A percentile compares a stretch with the other conserved stretches of the same genome.
These are phyloP conservation scores for Hypoxylon sp. DNA, from an alignment of 2,329 filamentous ascomycete species.

Conservation along the genomic window DNA sequence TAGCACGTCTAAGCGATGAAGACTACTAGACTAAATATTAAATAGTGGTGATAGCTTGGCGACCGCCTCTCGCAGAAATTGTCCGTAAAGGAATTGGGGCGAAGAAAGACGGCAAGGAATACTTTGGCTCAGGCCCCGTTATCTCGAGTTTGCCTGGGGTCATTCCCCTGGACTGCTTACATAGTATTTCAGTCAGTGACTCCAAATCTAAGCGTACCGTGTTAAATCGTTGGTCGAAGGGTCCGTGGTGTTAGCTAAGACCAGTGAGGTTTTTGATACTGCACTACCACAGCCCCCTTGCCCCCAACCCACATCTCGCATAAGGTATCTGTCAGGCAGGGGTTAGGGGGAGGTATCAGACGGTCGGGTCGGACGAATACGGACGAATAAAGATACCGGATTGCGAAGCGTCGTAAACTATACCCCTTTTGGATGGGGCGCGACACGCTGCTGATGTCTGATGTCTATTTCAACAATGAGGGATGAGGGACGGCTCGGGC, in stretches of 20 bases:
- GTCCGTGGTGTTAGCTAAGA: neutral
- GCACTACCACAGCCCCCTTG: conserved; percentile 2
- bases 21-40: too few relatives aligned
- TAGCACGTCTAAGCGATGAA: too few relatives aligned
- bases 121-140: neutral
- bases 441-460: neutral
- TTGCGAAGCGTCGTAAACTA: conserved; percentile 15
- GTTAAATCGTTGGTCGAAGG: neutral
- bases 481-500: neutral
- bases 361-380: conserved; percentile 3
- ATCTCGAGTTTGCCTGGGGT: neutral
- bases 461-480: conserved; percentile 21
- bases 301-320: neutral
- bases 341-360: conserved; percentile 14
- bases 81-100: neutral
- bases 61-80: conserved; percentile 4
- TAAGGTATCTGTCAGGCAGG: neutral
- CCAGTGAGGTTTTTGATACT: neutral
- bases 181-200: neutral
- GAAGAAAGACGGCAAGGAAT: neutral
- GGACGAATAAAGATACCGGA: neutral
- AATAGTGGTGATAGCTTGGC: neutral
- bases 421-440: conserved; percentile 15
- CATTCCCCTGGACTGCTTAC: conserved; percentile 8
- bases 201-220: neutral